These are phyloP conservation scores for Huntiella savannae DNA, from an alignment of 2,329 filamentous ascomycete genomes.

Conservation along the genomic window DNA sequence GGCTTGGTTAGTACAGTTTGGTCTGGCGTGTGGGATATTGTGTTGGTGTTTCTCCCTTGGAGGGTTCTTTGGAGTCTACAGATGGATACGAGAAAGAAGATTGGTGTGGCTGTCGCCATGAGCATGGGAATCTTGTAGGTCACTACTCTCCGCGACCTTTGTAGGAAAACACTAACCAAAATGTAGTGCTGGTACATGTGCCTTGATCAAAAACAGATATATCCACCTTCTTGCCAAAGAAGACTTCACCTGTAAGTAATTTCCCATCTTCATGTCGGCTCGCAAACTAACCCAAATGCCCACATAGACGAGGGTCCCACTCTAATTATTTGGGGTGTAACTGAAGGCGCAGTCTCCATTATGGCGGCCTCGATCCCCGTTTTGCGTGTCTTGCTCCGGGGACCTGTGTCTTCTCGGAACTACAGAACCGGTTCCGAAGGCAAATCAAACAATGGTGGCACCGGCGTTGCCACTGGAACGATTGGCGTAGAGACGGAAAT, in stretches of 20 bases:
- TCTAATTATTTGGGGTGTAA: constrained; percentile 12
- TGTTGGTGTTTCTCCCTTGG: constrained; percentile 14
- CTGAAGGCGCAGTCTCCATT: constrained; percentile 12
- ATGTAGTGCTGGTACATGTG: constrained; percentile 6
- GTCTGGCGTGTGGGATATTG: constrained; percentile 13
- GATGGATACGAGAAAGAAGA: constrained; percentile 16
- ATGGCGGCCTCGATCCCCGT: constrained; percentile 11
- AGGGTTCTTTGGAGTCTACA: constrained; percentile 15
- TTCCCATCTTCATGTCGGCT: background rate
- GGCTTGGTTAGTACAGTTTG: constrained; percentile 10
- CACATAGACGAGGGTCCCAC: background rate
- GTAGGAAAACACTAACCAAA: background rate
- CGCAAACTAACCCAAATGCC: background rate
- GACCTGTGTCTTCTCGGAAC: constrained; percentile 7
- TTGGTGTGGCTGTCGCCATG: constrained; percentile 15
- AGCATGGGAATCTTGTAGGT: constrained; percentile 16
- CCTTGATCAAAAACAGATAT: constrained; percentile 7
- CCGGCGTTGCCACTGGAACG: background rate
- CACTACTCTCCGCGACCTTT: background rate
- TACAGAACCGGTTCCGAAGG: background rate
- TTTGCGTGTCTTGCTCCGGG: constrained; percentile 11
- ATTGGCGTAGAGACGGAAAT: constrained; percentile 3
- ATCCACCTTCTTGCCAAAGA: background rate
- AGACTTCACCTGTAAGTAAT: constrained; percentile 8
- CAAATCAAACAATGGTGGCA: background rate